phyloP scores from a whole-genome alignment of 202 grass and related monocot genomes.

The Zoysia matrella region DNA sequence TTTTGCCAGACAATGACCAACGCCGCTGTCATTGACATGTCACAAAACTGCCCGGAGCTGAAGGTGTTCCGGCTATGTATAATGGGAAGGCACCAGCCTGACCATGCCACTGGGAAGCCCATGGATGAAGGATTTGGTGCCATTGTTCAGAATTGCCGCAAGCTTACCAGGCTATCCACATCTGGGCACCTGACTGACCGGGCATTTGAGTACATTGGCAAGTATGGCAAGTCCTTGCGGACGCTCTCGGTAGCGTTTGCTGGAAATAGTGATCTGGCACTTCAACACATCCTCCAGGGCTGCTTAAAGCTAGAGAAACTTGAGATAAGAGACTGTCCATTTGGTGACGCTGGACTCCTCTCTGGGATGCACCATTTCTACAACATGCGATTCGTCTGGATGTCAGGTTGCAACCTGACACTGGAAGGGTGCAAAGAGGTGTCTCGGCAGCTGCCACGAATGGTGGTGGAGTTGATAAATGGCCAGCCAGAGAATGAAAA shows the following conservation, averaged over 20 bases:
- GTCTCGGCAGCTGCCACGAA: conserved; percentile 58
- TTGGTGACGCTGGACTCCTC: conserved; percentile 74
- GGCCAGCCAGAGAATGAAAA: conserved; percentile 42
- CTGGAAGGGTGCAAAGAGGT: conserved; percentile 78
- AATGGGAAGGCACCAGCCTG: conserved; percentile 81
- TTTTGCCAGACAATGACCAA: conserved; percentile 98
- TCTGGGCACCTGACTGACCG: conserved; percentile 81
- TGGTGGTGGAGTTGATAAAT: conserved; percentile 88
- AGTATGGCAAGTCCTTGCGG: conserved; percentile 73
- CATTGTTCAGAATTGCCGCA: conserved; percentile 88
- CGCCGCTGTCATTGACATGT: conserved; percentile 71
- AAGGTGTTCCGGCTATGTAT: conserved; percentile 89
- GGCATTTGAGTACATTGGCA: conserved; percentile 82
- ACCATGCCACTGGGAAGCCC: conserved; percentile 59
- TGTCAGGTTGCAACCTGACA: conserved; percentile 77
- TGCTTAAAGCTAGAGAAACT: conserved; percentile 89
- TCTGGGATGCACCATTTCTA: conserved; percentile 84
- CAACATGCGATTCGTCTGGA: conserved; percentile 93
- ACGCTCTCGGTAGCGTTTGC: conserved; percentile 93
- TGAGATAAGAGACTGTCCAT: conserved; percentile 94
- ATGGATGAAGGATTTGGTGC: conserved; percentile 95
- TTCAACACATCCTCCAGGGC: conserved; percentile 75
- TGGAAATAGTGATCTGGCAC: conserved; percentile 62
- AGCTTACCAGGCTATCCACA: conserved; percentile 80
- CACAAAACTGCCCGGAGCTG: conserved; percentile 76